phyloP scores from a whole-genome alignment of 129 eudicot genomes.

The Tanacetum coccineum region DNA sequence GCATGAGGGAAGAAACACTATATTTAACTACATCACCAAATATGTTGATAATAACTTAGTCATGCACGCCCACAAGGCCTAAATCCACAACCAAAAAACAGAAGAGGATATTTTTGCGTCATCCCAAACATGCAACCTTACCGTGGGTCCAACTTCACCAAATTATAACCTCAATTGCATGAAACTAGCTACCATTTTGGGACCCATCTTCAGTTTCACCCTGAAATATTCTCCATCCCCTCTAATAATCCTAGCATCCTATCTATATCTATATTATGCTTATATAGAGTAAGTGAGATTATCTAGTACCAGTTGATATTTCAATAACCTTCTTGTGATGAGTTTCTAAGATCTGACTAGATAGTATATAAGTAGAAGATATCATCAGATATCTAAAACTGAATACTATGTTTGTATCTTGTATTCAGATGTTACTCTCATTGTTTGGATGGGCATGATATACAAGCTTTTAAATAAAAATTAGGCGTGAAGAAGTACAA shows the following conservation, averaged over 20 bases:
- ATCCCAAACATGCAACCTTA: conserved; percentile 8
- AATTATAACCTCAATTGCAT: conserved; percentile 23
- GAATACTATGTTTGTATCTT: neutral
- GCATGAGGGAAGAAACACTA: too few species aligned
- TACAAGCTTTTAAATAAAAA: neutral
- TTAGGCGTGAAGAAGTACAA: conserved; percentile 24
- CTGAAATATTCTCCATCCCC: conserved; percentile 5
- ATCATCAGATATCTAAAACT: too few species aligned
- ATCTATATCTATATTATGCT: neutral
- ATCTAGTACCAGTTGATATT: too few species aligned
- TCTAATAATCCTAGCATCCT: neutral
- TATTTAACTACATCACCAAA: neutral
- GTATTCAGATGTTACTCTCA: neutral
- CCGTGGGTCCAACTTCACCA: conserved; percentile 25
- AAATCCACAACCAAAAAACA: conserved; percentile 20
- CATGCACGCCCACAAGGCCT: conserved; percentile 18
- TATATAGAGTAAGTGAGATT: neutral
- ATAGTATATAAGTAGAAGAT: neutral
- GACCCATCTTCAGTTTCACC: conserved; percentile 20
- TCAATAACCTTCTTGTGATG: neutral
- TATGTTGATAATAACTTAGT: neutral
- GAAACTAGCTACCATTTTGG: conserved; percentile 15
- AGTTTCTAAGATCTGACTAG: neutral
- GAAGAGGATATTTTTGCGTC: conserved; percentile 22
- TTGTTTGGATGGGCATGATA: conserved; percentile 20